Percentiles rank a stretch among this genome's conserved stretches.
Conservation (phyloP, 2,329 filamentous ascomycete species). For the Scorias spongiosa region DNA sequence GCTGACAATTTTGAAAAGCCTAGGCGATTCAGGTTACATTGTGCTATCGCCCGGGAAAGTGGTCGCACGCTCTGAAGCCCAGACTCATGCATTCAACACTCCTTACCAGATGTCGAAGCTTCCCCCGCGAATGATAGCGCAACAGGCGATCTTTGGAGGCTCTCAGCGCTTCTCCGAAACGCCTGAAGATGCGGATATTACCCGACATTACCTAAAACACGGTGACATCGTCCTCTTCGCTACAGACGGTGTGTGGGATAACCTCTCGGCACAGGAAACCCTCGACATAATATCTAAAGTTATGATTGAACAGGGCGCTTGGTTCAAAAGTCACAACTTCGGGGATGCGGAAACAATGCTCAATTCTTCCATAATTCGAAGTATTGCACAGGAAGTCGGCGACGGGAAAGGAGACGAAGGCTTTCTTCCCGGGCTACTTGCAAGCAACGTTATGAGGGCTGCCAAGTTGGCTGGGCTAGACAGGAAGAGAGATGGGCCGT, state of each 20-base stretch:
- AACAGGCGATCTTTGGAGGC: constrained; percentile 72
- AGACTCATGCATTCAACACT: constrained; percentile 96
- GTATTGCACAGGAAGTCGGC: constrained; percentile 10
- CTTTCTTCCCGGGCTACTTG: constrained; percentile 64
- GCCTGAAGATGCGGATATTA: constrained; percentile 69
- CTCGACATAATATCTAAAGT: constrained; percentile 53
- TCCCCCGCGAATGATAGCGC: constrained; percentile 61
- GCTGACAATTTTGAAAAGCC: constrained; percentile 21
- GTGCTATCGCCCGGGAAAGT: constrained; percentile 76
- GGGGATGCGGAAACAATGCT: constrained; percentile 17
- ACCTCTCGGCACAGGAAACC: constrained; percentile 80
- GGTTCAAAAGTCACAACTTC: constrained; percentile 15
- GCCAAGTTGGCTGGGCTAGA: constrained; percentile 78
- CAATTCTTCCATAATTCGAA: constrained; percentile 11
- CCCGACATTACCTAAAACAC: constrained; percentile 61
- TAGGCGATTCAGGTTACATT: constrained; percentile 89
- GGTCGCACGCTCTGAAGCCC: constrained; percentile 65
- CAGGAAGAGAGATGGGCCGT: constrained; percentile 71
- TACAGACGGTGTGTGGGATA: constrained; percentile 92
- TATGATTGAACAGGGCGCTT: constrained; percentile 45
- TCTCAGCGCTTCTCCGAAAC: constrained; percentile 54
- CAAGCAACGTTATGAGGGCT: constrained; percentile 61
- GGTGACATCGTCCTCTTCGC: constrained; percentile 90
- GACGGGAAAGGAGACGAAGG: constrained; percentile 20
- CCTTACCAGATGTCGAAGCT: constrained; percentile 88